A percentile compares a stretch with the other conserved stretches of the same genome.
phyloP scores from a whole-genome alignment of 2,329 filamentous ascomycete species.

The Sporothrix phasma region DNA sequence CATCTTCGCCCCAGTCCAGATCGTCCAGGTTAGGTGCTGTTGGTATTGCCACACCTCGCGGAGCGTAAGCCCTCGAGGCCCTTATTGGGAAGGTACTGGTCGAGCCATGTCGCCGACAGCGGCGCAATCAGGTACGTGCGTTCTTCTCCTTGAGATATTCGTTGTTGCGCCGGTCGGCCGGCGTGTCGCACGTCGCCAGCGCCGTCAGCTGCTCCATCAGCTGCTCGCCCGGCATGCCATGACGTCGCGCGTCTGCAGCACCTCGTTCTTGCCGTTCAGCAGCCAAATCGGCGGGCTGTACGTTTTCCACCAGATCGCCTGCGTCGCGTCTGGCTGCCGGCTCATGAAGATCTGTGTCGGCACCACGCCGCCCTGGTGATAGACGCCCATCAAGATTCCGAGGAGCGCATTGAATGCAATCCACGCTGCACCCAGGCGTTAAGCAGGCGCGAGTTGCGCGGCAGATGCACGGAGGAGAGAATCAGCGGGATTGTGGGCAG shows the following conservation, averaged over 20 bases:
- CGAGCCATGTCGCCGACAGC: conserved; percentile 59
- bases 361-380: conserved; percentile 71
- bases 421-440: conserved; percentile 53
- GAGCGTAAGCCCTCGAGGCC: conserved; percentile 47
- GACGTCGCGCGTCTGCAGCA: conserved; percentile 60
- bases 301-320: conserved; percentile 77
- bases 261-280: conserved; percentile 63
- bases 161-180: conserved; percentile 43
- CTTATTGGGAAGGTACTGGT: conserved; percentile 51
- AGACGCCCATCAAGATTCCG: conserved; percentile 66
- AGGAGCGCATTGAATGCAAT: conserved; percentile 58
- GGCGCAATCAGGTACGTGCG: conserved; percentile 64
- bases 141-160: conserved; percentile 52
- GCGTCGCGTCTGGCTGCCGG: conserved; percentile 55
- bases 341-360: conserved; percentile 67
- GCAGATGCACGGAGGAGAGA: conserved; percentile 60
- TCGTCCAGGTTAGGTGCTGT: conserved; percentile 70
- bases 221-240: conserved; percentile 56
- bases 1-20: conserved; percentile 68
- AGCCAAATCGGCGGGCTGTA: conserved; percentile 76
- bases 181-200: conserved; percentile 53
- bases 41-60: conserved; percentile 59
- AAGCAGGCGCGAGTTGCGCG: conserved; percentile 40
- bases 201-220: conserved; percentile 50
- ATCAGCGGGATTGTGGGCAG: conserved; percentile 68